Evolutionary conservation across 1,139 yeast species (phyloP).

Genomic region (Candida gigantensis): DNA sequence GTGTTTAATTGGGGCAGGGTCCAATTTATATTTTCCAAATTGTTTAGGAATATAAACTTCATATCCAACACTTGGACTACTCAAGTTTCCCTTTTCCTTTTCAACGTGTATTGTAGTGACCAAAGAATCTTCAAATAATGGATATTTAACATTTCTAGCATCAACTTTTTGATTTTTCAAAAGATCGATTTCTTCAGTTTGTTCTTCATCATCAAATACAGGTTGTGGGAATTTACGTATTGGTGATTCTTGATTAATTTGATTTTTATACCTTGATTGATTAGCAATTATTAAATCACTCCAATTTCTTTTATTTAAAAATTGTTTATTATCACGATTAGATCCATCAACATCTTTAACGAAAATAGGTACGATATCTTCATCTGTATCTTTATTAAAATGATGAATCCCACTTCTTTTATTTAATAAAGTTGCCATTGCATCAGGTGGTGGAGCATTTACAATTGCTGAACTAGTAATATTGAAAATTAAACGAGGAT

Average conservation of each 20-base stretch:
- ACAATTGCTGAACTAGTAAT: conserved; percentile 87
- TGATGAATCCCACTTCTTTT: conserved; percentile 70
- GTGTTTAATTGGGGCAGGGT: conserved; percentile 38
- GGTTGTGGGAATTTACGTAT: conserved; percentile 36
- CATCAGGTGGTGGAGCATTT: conserved; percentile 90
- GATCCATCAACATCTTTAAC: conserved; percentile 59
- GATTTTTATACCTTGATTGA: conserved; percentile 29
- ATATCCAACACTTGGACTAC: conserved; percentile 63
- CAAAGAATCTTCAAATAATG: conserved; percentile 57
- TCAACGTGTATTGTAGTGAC: conserved; percentile 77
- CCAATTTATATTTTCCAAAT: conserved; percentile 34
- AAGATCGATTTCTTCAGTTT: conserved; percentile 11
- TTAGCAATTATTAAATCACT: conserved; percentile 44
- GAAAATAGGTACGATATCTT: conserved; percentile 79
- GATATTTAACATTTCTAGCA: conserved; percentile 41
- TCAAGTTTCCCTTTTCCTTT: conserved; percentile 49
- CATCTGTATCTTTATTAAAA: conserved; percentile 64
- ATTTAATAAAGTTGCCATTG: conserved; percentile 71
- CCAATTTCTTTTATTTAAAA: conserved; percentile 84
- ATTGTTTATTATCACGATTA: conserved; percentile 54
- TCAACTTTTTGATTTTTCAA: conserved; percentile 15
- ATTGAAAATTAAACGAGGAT: conserved; percentile 78
- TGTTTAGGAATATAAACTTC: conserved; percentile 71
- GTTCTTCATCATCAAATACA: conserved; percentile 13
- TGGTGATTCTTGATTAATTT: conserved; percentile 9